Base-by-base conservation (phyloP, 768 basidiomycete species). In the Boletus pseudo-olivaceus region DNA sequence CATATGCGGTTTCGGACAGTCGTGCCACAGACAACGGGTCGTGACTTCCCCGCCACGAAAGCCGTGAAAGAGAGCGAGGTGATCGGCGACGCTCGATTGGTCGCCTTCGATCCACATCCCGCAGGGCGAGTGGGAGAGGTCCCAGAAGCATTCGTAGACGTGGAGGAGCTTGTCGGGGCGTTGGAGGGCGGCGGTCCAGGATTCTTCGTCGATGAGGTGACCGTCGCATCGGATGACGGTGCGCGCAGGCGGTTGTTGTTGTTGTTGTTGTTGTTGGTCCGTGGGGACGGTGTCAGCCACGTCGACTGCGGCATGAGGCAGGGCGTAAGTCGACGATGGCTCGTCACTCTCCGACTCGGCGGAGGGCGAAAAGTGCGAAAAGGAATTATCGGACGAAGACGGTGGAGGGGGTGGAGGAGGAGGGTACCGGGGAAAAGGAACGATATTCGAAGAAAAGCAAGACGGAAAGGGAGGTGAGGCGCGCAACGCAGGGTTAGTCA, bases 51-150 rank as follows among this genome's bases (percentile, higher is more conserved):
- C 70, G 5, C 68, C 68, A 0, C 62, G 63, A 32, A 70, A 72
- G 0, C 61, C 58, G 51, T 70, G 69, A 35, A 66, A 70, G 47
- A 64, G 67, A 11, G 59, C 56, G 54, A 70, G 64, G 52, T 70
- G 69, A 52, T 70, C 69, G 10, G 68, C 68, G 23, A 72, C 67
- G 55, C 57, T 64, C 17, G 66, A 62, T 12, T 72, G 70, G 51
- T 70, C 70, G 19, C 70, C 70, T 46, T 70, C 70, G 35, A 70
- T 67, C 62, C 70, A 72, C 70, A 70, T 70, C 1, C 68, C 56
- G 17, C 69, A 70, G 2, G 70, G 54, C 0, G 68, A 44, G 41
- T 66, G 50, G 30, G 48, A 4, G 29, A 53, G 49, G 49, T 66
- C 62, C 69, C 69, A 72, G 44, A 64, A 59, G 32, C 69, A 70